Evolutionary conservation across 1,284 basidiomycete genomes (phyloP), one percentile per base, ranked within the genome.

Genomic region (Violaceomyces palustris): DNA sequence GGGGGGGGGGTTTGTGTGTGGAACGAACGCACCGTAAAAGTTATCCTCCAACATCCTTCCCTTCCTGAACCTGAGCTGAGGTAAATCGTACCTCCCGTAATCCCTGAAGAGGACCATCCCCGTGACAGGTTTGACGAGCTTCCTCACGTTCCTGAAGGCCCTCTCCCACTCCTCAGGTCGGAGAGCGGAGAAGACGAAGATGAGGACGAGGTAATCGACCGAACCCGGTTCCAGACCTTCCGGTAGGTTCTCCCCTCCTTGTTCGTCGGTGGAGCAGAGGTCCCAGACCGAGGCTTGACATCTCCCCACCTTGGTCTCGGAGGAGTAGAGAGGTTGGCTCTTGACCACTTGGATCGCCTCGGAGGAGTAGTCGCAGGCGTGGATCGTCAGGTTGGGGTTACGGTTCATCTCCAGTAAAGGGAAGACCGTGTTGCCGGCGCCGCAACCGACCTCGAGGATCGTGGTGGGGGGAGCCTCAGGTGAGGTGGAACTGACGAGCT

Each of bases 151-250:
- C n/a, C 79, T 74, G 15, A 94, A 78, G 0, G 92, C 92, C 46
- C 80, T 81, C 1, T 76, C 73, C 94, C 94, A 99, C 77, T 99
- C 93, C 38, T 82, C 75, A 0, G 94, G 94, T 71, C 96, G 91
- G 14, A 99, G 76, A 0, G 94, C 94, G 41, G 88, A 92, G 41
- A 98, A 77, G 12, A 97, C 91, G 69, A 96, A 99, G 35, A 99
- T 87, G 56, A 96, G 81, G n/a, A 92, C 82, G 29, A 89, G 78
- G 25, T 97, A 83, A 68, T 99, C 91, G 14, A 92, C 83, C 9
- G 80, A 82, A 11, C 76, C 81, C 9, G 42, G 25, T 9, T 36
- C 33, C 1, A 70, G 37, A 1, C 51, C 53, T 6, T 50, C 33
- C 2, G 67, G 67, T 1, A 67, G 42, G 1, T 45, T 33, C 26